Conservation (phyloP, 73 alveolate genomes). For the Tetrahymena thermophila region DNA sequence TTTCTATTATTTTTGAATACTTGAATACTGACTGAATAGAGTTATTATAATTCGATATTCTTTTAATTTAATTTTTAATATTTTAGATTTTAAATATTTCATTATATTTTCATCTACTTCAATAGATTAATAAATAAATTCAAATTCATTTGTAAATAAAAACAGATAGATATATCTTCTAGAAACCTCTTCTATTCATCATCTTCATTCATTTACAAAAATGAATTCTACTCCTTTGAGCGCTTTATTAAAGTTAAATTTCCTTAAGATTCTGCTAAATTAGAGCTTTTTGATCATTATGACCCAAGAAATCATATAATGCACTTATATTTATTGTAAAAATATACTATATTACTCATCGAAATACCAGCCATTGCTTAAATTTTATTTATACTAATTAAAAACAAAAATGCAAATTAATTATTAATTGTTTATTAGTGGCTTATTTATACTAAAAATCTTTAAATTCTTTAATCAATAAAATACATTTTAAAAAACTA, state of each 20-base stretch:
- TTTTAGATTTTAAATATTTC: background rate
- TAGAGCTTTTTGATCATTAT: background rate
- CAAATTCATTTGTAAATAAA: background rate
- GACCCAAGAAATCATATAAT: background rate
- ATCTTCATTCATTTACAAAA: background rate
- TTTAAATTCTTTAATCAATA: no score
- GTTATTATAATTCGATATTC: background rate
- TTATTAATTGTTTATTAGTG: no score
- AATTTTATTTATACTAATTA: background rate
- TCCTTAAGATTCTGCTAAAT: background rate
- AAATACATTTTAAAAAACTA: no score
- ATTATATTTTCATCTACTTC: background rate
- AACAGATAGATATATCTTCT: background rate
- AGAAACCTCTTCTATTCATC: background rate
- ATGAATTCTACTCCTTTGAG: background rate
- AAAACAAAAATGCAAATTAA: background rate
- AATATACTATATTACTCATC: background rate
- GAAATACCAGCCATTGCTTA: background rate
- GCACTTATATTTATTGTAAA: background rate
- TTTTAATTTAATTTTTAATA: no score
- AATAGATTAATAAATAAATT: no score
- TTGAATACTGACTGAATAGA: background rate
- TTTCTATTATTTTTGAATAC: background rate
- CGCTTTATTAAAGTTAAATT: no score
- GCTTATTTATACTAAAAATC: background rate